Base-by-base conservation (phyloP, 108 stramenopile species). In the Parmales sp. region DNA sequence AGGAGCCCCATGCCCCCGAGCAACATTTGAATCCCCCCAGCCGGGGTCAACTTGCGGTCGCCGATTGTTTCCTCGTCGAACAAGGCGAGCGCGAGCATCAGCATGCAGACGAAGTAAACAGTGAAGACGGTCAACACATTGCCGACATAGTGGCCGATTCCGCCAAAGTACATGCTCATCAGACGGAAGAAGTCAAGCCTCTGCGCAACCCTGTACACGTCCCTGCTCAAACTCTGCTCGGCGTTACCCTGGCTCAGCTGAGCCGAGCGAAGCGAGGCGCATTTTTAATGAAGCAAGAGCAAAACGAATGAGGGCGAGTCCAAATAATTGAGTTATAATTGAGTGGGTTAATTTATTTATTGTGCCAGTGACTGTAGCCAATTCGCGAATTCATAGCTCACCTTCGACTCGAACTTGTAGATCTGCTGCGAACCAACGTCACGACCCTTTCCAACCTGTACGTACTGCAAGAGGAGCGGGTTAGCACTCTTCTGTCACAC, bases 361-460 rank as follows among this genome's bases (percentile, higher is more conserved):
- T n/a, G n/a, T n/a, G n/a, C n/a, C n/a, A n/a, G n/a, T n/a, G n/a
- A n/a, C n/a, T n/a, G n/a, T n/a, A n/a, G n/a, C n/a, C n/a, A n/a
- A n/a, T n/a, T n/a, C n/a, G n/a, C n/a, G n/a, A n/a, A n/a, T n/a
- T n/a, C n/a, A n/a, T n/a, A n/a, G n/a, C n/a, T n/a, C n/a, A n/a
- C n/a, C 71, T 98, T 98, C 19, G 97, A 95, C 76, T 98, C 97
- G 79, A 98, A 98, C 72, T 98, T 95, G 86, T 98, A 98, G 63
- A 95, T 98, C 75, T 98, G 97, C 67, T 92, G 94, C 93, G 95
- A 92, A 45, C 97, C 97, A 20, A 98, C 97, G 79, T 98, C 97
- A 25, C 97, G 89, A 23, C 97, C 97, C 74, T 98, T 98, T 60
- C 97, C 97, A 37, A 95, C 92, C 73, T 95, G 93, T 26, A 92